Evolutionary conservation across 139 green algal species (phyloP), one percentile per base, ranked within the genome.

Genomic region (Penium margaritaceum): DNA sequence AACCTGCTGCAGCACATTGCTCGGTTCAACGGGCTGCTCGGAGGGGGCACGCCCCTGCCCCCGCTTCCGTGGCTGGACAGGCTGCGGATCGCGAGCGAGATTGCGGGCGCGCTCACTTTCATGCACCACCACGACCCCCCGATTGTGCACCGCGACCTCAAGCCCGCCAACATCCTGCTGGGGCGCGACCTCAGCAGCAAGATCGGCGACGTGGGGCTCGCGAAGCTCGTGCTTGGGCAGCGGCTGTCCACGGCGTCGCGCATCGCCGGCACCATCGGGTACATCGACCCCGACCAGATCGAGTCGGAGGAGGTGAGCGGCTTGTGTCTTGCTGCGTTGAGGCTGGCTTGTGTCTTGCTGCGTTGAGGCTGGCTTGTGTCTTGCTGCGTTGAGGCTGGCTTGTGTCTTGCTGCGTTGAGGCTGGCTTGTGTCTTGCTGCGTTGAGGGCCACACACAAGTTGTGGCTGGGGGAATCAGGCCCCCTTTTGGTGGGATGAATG

Each of bases 1-100:
- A 83, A 43, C 54, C 63, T 89, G 53, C 81, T 84, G 60, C 65
- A 78, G 12, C 72, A 79, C 46, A 61, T 89, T 15, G 43, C 19
- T 24, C n/a, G 35, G 9, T 54, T 12, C 27, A 32, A 32, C 36
- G n/a, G n/a, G n/a, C n/a, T n/a, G n/a, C n/a, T n/a, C n/a, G n/a
- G n/a, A n/a, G 46, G 46, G 19, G n/a, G 24, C 51, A 60, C 29
- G 51, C 51, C 51, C 24, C n/a, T n/a, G n/a, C n/a, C n/a, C n/a
- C n/a, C n/a, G n/a, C 72, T 85, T 55, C 12, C 21, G 5, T 72
- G 64, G 64, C 44, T 36, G 24, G 27, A 29, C 1, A 29, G 64
- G 7, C 30, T 72, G 14, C 34, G 64, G 27, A 63, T 72, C 1
- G 64, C 64, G 27, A 32, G 32, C 14, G 64, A 72, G 3, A 32